Evolutionary conservation across 106 monocot species (phyloP), one percentile per base, ranked within the genome.

Genomic region (Dactylorhiza incarnata): DNA sequence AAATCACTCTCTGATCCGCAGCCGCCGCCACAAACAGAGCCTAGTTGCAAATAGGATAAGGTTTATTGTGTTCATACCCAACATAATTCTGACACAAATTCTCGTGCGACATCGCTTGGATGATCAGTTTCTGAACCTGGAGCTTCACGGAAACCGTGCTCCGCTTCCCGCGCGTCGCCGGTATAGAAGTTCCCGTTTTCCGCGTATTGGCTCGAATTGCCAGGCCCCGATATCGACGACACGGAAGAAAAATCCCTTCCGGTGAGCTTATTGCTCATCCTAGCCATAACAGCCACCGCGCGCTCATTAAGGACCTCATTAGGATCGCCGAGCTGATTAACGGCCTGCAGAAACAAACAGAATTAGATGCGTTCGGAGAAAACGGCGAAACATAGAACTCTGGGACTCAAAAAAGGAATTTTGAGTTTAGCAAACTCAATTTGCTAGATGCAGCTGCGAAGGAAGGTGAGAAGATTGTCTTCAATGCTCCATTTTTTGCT

Each of bases 41-140:
- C n/a, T 15, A 11, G 25, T n/a, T 20, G 50, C 59, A 72, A 25
- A 4, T 9, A 19, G 8, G 19, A 66, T 49, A 58, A 69, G 45
- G 5, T 77, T 48, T 43, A 16, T 37, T 37, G 48, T 19, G 70
- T 29, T 20, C 92, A 46, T 89, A 95, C 95, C 95, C 95, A 11
- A 95, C 92, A 74, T 92, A 95, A 67, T 91, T 95, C 73, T 95
- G 95, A 78, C 95, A 95, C 78, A 95, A 75, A 65, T 95, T 95
- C 77, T 95, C 95, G 79, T 87, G 89, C 13, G 95, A 92, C 7
- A 75, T 89, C 24, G 95, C 95, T 79, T 95, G 95, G 49, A 78
- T 25, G 74, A 95, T 92, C 62, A 95, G 77, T 55, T 89, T 95
- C 48, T 91, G 79, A 74, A 95, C 95, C 76, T 95, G 95, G 71